Conservation (phyloP, 805 yeast genomes). For the Starmerella apis region DNA sequence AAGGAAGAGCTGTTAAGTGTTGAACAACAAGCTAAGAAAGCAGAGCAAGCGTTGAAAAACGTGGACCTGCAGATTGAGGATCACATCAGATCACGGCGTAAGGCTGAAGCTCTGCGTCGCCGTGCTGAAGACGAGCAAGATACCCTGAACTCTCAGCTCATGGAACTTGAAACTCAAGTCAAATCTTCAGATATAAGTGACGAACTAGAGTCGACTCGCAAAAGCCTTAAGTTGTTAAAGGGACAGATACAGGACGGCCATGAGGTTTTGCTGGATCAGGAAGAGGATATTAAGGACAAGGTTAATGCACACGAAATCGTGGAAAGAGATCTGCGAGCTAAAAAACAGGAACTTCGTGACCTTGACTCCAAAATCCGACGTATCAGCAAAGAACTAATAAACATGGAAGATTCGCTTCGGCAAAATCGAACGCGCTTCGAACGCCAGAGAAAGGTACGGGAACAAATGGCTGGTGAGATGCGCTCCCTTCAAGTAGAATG, state of each 20-base stretch:
- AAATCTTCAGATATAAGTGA: not conserved
- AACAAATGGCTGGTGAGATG: not conserved
- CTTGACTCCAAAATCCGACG: not conserved
- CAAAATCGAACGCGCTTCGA: not conserved
- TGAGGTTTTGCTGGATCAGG: not conserved
- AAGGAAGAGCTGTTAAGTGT: not conserved
- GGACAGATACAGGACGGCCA: not conserved
- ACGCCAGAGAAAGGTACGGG: not conserved
- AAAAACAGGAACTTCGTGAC: not conserved
- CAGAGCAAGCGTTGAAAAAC: not conserved
- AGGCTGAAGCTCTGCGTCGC: not conserved
- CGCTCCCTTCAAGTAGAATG: not conserved
- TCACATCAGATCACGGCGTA: not conserved
- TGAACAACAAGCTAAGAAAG: no score
- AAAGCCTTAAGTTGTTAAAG: not conserved
- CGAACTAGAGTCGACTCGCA: not conserved
- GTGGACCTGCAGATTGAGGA: not conserved
- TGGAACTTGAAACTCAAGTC: not conserved
- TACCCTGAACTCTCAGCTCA: not conserved
- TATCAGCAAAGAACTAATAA: not conserved
- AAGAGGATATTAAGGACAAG: not conserved
- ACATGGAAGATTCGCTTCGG: not conserved
- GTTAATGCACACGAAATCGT: not conserved
- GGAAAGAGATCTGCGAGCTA: not conserved
- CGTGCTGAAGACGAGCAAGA: not conserved